A percentile compares a stretch with the other conserved stretches of the same genome.
These are phyloP conservation scores for Aspergillus sp. DNA, from an alignment of 2,329 filamentous ascomycete species.

Conservation along the genomic window DNA sequence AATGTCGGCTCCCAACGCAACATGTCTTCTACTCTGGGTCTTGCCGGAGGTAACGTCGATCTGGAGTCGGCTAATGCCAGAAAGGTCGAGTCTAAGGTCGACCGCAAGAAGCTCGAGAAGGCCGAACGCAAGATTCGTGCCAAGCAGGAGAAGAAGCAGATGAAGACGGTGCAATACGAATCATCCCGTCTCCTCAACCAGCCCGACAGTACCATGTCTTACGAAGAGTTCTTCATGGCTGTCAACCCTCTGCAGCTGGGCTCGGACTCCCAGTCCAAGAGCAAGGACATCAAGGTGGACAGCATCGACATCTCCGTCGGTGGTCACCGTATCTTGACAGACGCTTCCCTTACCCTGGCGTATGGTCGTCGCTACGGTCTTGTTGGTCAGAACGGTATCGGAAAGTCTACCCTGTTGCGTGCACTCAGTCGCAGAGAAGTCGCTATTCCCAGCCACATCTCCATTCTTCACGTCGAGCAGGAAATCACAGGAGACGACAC, in stretches of 20 bases:
- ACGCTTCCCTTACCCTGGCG: conserved; percentile 85
- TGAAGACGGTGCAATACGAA: conserved; percentile 98
- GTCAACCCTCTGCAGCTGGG: conserved; percentile 95
- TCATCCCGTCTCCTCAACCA: conserved; percentile 85
- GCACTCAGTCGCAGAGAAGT: conserved; percentile 92
- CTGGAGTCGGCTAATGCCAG: conserved; percentile 88
- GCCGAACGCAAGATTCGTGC: conserved; percentile 95
- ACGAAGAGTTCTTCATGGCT: conserved; percentile 99
- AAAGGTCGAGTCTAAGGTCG: conserved; percentile 96
- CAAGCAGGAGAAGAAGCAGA: conserved; percentile 97
- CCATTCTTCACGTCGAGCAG: conserved; percentile 98
- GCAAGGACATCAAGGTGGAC: conserved; percentile 98
- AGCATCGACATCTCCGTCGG: conserved; percentile 93
- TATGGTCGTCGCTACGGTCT: conserved; percentile 95
- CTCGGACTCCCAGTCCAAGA: conserved; percentile 71
- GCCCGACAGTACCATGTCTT: conserved; percentile 80
- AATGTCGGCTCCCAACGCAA: conserved; percentile 92
- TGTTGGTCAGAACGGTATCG: conserved; percentile 99
- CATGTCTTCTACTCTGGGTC: conserved; percentile 91
- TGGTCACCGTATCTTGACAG: conserved; percentile 82
- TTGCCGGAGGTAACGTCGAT: conserved; percentile 82
- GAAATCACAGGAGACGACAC: conserved; percentile 98
- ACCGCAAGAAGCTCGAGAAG: conserved; percentile 98
- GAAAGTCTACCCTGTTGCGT: conserved; percentile 90
- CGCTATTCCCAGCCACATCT: conserved; percentile 93